Base-by-base conservation (phyloP, 352 stramenopile species). In the Globisporangium echinulatum region DNA sequence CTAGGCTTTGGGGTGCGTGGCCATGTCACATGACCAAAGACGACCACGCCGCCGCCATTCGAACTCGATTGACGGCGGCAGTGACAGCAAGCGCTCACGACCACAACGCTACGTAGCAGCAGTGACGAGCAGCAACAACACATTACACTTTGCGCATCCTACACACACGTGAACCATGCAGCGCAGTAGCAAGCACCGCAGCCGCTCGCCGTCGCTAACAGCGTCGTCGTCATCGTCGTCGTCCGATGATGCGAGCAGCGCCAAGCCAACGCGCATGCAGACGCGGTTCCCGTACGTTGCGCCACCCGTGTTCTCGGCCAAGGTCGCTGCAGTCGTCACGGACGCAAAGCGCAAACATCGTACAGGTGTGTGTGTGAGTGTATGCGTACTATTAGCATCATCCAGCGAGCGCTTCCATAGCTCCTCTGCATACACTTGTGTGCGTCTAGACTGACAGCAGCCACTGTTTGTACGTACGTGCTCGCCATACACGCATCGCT, bases 301-400 rank as follows among this genome's bases (percentile, higher is more conserved):
- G 25, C 42, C 71, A 43, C 79, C 80, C 7, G 59, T 71, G 49
- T 80, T 78, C 37, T 70, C 77, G 40, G 48, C 61, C 10, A 88
- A 88, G 59, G 71, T 86, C 38, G 64, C 70, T 17, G 69, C 69
- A 10, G 70, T 75, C 11, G 61, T 92, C 1, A 65, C 64, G 33
- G 78, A 78, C 54, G 78, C 77, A 47, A 92, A 92, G 66, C 76
- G 75, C 53, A 82, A 82, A 38, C 80, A 92, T 48, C 83, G 83
- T 66, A 86, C 80, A 36, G 82, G 82, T 54, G 39, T 49, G 11
- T 47, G 15, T 33, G 19, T 43, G n/a, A 49, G 38, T 54, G 3
- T 7, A 49, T 47, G 49, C 11, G 33, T 3, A 33, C 25, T 33
- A 33, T 54, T 14, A 9, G 33, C 15, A 52, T 43, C 33, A 33